Evolutionary conservation across 352 stramenopile genomes (phyloP).

Genomic region (Globisporangium radiosum): DNA sequence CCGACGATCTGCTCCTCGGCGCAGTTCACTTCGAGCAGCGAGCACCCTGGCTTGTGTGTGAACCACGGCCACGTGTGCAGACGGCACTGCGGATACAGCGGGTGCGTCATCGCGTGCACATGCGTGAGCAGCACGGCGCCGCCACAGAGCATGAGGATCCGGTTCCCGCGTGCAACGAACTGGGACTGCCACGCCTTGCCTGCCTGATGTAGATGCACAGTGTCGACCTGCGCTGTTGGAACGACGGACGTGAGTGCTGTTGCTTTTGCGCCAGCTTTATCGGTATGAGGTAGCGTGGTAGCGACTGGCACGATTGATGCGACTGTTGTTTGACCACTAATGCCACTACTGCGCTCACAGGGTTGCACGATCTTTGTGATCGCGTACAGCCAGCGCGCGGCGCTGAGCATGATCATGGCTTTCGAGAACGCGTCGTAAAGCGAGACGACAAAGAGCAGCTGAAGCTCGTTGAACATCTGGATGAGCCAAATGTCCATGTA

Average conservation of each 20-base stretch:
- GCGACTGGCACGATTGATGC: background rate
- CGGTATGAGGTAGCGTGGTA: no score
- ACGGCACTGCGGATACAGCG: constrained; percentile 19
- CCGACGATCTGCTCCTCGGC: background rate
- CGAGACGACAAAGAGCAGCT: constrained; percentile 22
- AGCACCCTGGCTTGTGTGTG: constrained; percentile 4
- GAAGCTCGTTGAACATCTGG: constrained; percentile 27
- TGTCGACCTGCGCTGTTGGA: background rate
- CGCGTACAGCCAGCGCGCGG: constrained; percentile 15
- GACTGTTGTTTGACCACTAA: background rate
- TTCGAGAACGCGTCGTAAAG: constrained; percentile 20
- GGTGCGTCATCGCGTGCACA: constrained; percentile 14
- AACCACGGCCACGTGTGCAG: constrained; percentile 14
- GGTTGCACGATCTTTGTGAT: constrained; percentile 18
- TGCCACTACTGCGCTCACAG: background rate
- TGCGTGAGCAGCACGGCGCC: constrained; percentile 19
- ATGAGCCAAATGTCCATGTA: constrained; percentile 27
- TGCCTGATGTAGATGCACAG: background rate
- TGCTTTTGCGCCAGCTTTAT: background rate
- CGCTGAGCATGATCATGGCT: constrained; percentile 25
- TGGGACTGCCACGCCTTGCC: background rate
- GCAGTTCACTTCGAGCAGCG: constrained; percentile 11
- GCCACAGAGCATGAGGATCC: constrained; percentile 23
- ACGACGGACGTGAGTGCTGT: no score
- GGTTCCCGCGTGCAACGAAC: constrained; percentile 10